Evolutionary conservation across 768 basidiomycete genomes (phyloP), one percentile per base, ranked within the genome.

Genomic region (Kwoniella mangroviensis): DNA sequence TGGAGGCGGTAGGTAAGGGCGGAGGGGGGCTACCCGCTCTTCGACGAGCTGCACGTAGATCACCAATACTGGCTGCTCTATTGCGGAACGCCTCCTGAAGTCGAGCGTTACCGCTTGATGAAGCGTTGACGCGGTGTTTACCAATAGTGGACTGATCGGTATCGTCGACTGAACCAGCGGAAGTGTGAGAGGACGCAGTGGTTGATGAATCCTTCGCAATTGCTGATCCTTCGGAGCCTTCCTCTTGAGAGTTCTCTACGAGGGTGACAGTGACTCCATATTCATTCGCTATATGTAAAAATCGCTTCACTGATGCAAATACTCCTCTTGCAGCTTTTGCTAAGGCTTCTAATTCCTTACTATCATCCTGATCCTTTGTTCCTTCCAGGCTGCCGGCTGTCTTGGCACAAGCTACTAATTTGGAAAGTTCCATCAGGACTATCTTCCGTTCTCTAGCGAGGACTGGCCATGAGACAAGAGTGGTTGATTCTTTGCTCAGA

Each of bases 401-500:
- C 5, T 76, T 60, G 17, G 82, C 75, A 60, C 75, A 74, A n/a
- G 60, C 73, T 22, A 98, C 95, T 45, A 99, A 86, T 10, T 88
- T 87, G 3, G 92, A 91, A 26, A 99, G 87, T 61, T 90, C 88
- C 2, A 90, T 88, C 28, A 98, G 84, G 63, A 99, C 90, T 45
- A 88, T 87, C 79, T 92, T 92, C 53, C 96, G 89, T 77, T 93
- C 91, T 65, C 89, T 87, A 3, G 88, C 88, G 45, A 99, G 86
- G 3, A 85, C 69, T 0, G 91, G 88, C 75, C 89, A 89, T 56
- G 85, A 86, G 72, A 87, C 88, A 21, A 99, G 86, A 22, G 91
- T 84, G 0, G 87, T 86, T 0, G 93, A 90, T 72, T 96, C 93
- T 55, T 92, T 90, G 51, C 90, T 88, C 24, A 97, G 86, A 65